A percentile compares a stretch with the other conserved stretches of the same genome.
These are phyloP conservation scores for Kodamaea fungicola DNA, from an alignment of 1,139 yeast genomes.

Conservation along the genomic window DNA sequence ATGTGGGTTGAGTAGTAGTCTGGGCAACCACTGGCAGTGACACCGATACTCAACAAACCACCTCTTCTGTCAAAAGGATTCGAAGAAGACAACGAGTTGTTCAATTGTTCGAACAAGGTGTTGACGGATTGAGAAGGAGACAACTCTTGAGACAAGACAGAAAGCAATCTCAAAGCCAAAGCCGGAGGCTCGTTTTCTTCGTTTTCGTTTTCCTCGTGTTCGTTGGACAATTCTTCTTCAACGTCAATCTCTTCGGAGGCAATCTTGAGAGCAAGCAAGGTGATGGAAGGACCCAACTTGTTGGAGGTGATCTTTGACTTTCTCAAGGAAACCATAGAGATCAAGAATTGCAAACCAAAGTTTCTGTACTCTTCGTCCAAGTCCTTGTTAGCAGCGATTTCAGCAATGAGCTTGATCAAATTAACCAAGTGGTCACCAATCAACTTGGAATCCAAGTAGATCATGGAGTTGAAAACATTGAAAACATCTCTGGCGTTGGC, in stretches of 20 bases:
- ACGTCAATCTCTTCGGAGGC: slow-evolving; percentile 79
- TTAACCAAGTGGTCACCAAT: slow-evolving; percentile 73
- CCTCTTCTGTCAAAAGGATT: slow-evolving; percentile 85
- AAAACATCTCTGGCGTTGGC: slow-evolving; percentile 74
- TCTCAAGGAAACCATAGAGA: slow-evolving; percentile 69
- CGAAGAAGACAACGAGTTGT: slow-evolving; percentile 56
- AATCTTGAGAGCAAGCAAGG: slow-evolving; percentile 70
- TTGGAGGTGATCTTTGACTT: slow-evolving; percentile 54
- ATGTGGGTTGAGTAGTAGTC: slow-evolving; percentile 81
- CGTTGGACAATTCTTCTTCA: slow-evolving; percentile 67
- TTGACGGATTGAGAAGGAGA: slow-evolving; percentile 91
- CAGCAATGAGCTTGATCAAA: slow-evolving; percentile 70
- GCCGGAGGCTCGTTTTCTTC: slow-evolving; percentile 82
- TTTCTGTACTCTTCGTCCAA: slow-evolving; percentile 80
- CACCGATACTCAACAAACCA: slow-evolving; percentile 76
- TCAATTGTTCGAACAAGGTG: slow-evolving; percentile 71
- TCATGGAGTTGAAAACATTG: slow-evolving; percentile 79
- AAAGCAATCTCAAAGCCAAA: slow-evolving; percentile 77
- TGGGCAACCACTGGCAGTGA: slow-evolving; percentile 89
- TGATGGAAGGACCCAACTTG: slow-evolving; percentile 79
- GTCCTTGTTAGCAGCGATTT: slow-evolving; percentile 64
- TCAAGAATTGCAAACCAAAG: slow-evolving; percentile 81
- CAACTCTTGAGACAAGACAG: slow-evolving; percentile 73
- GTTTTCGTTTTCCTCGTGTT: slow-evolving; percentile 86
- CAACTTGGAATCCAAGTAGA: slow-evolving; percentile 71